Conservation (phyloP, 768 basidiomycete genomes). For the Xerocomellus amylosporus region DNA sequence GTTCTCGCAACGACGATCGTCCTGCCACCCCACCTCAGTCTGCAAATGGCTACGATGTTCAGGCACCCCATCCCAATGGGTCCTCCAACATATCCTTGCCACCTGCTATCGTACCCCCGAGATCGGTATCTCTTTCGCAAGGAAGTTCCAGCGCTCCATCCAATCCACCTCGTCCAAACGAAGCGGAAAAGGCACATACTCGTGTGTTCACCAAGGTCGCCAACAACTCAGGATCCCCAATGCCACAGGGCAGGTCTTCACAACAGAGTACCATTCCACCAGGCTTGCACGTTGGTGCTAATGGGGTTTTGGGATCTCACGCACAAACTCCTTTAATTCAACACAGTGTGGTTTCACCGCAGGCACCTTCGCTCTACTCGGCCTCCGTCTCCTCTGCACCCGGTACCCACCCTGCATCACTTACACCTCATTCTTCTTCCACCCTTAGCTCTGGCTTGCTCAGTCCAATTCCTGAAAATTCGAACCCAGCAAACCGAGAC, state of each 20-base stretch:
- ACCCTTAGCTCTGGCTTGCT: conserved; percentile 12
- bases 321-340: conserved; percentile 10
- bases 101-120: conserved; percentile 20
- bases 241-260: conserved; percentile 3
- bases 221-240: conserved; percentile 2
- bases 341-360: conserved; percentile 17
- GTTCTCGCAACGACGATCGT: conserved; percentile 20
- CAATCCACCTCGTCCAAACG: conserved; percentile 23
- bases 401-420: conserved; percentile 11
- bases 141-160: conserved; percentile 8
- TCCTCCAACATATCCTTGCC: neutral
- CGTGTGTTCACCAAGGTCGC: conserved; percentile 3
- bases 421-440: conserved; percentile 22
- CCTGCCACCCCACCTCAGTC: conserved; percentile 19
- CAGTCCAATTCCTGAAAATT: conserved; percentile 31
- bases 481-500: conserved; percentile 50
- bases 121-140: conserved; percentile 21
- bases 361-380: conserved; percentile 1
- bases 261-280: conserved; percentile 7
- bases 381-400: conserved; percentile 18
- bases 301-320: conserved; percentile 1
- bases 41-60: conserved; percentile 6
- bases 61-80: neutral
- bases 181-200: conserved; percentile 7
- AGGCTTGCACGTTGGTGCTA: neutral